Evolutionary conservation across 306 rosid species (phyloP).

Genomic region (Abrus precatorius): DNA sequence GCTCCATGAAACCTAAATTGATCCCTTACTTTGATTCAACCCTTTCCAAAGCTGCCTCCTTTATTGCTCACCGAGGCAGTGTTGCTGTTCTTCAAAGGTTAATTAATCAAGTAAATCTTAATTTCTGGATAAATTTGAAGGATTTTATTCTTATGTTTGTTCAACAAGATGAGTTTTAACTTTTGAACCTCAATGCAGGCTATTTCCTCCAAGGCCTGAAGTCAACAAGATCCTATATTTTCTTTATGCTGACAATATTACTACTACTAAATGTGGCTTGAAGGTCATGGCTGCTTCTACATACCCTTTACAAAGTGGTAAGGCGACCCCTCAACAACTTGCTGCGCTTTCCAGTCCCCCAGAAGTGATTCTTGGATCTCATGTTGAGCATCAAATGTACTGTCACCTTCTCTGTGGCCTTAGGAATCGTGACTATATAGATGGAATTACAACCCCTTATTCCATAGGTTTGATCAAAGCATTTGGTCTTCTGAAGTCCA

Average conservation of each 20-base stretch:
- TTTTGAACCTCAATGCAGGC: conserved; percentile 45
- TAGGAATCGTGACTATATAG: conserved; percentile 53
- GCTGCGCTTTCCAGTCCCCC: conserved; percentile 59
- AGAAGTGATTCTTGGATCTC: conserved; percentile 65
- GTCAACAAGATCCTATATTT: conserved; percentile 62
- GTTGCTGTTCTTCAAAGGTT: conserved; percentile 62
- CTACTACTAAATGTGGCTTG: conserved; percentile 66
- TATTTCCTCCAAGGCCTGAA: conserved; percentile 64
- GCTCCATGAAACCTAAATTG: conserved; percentile 68
- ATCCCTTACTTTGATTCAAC: conserved; percentile 74
- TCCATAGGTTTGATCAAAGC: conserved; percentile 62
- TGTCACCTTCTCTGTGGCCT: conserved; percentile 78
- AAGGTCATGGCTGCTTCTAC: conserved; percentile 82
- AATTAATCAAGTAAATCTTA: background rate
- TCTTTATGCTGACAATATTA: conserved; percentile 64
- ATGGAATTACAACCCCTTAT: conserved; percentile 64
- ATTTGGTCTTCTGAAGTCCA: conserved; percentile 56
- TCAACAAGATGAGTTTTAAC: conserved; percentile 10
- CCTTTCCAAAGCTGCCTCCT: conserved; percentile 63
- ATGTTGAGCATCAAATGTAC: conserved; percentile 75
- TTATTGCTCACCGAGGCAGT: conserved; percentile 60
- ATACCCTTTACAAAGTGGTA: conserved; percentile 62
- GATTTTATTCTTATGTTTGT: background rate
- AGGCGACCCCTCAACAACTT: conserved; percentile 52
- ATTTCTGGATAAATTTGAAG: background rate